These are phyloP conservation scores for Durusdinium trenchii DNA, from an alignment of 73 alveolate genomes.

Conservation along the genomic window DNA sequence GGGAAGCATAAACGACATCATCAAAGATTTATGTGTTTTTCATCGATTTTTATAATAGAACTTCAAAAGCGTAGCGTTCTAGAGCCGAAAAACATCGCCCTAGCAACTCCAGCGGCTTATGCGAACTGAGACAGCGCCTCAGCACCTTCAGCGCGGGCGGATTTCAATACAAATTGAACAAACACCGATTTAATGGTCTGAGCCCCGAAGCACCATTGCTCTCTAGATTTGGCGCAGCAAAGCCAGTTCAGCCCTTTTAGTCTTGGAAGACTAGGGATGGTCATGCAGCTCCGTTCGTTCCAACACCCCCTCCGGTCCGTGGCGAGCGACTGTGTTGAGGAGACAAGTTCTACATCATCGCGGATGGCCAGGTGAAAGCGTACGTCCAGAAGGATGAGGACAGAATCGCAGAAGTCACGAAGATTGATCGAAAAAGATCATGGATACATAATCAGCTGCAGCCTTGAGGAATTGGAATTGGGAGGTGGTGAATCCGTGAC, in stretches of 20 bases:
- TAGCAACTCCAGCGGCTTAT: too few species aligned
- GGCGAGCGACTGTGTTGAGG: neutral
- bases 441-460: neutral
- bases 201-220: neutral
- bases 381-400: neutral
- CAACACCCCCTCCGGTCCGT: neutral
- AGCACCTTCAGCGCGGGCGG: too few species aligned
- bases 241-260: too few species aligned
- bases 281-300: too few species aligned
- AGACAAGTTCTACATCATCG: conserved; percentile 83
- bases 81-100: too few species aligned
- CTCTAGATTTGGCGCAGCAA: too few species aligned
- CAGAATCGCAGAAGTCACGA: neutral
- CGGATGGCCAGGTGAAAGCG: conserved; percentile 83
- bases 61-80: too few species aligned
- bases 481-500: neutral
- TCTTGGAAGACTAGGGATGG: too few species aligned
- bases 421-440: neutral
- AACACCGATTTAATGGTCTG: neutral
- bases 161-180: neutral
- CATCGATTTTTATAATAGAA: too few species aligned
- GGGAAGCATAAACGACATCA: too few species aligned
- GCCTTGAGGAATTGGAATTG: neutral
- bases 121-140: too few species aligned
- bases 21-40: too few species aligned